Percentiles rank a stretch among this genome's conserved stretches.
Evolutionary conservation across 148 eudicot genomes (phyloP).

Genomic region (Rhododendron griersonianum): DNA sequence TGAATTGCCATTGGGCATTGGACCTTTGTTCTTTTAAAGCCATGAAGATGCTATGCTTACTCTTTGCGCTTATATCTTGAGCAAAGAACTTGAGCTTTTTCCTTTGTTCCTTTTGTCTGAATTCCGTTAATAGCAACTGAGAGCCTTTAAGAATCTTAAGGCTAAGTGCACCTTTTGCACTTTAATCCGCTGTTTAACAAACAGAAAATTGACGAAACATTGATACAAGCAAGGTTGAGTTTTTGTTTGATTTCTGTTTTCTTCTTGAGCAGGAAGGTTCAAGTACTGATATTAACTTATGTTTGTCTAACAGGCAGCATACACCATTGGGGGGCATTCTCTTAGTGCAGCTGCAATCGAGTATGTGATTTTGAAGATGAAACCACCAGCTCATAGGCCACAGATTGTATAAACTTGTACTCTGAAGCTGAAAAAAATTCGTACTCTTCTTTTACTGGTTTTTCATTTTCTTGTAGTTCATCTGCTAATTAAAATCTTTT

Average conservation of each 20-base stretch:
- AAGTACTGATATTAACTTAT: neutral
- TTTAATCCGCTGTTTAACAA: neutral
- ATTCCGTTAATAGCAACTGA: neutral
- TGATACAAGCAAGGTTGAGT: neutral
- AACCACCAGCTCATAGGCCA: slow-evolving; percentile 21
- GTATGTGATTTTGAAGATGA: slow-evolving; percentile 19
- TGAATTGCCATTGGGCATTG: neutral
- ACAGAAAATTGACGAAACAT: neutral
- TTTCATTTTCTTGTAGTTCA: neutral
- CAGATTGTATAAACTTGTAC: slow-evolving; percentile 12
- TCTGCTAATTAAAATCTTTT: neutral
- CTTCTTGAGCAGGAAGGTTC: neutral
- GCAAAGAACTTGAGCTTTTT: neutral
- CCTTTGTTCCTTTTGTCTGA: neutral
- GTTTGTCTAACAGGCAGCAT: slow-evolving; percentile 12
- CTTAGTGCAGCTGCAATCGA: slow-evolving; percentile 19
- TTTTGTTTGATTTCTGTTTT: neutral
- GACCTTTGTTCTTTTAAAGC: neutral
- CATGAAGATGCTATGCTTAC: neutral
- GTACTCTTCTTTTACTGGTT: neutral
- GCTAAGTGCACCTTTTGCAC: neutral
- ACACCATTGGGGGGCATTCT: slow-evolving; percentile 17
- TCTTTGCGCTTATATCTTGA: neutral
- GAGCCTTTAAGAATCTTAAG: neutral
- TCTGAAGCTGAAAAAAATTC: neutral